These are phyloP conservation scores for Acanthamoeba lenticulata DNA, from an alignment of 208 protist genomes.

Conservation along the genomic window DNA sequence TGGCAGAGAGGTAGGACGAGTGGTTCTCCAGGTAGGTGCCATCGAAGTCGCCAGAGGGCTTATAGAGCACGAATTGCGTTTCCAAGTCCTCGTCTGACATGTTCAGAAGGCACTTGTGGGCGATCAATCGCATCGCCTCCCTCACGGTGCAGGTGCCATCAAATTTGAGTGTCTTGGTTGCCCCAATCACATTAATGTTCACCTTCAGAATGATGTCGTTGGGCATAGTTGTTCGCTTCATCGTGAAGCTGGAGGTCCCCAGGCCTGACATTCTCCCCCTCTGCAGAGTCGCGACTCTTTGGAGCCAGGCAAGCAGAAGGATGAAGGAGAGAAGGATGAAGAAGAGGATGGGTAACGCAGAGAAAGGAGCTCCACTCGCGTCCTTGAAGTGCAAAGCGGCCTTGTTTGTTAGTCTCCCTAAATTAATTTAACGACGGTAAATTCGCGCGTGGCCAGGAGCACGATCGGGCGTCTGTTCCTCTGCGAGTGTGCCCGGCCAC, in stretches of 20 bases:
- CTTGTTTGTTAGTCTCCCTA: too few species aligned
- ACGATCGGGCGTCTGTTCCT: too few species aligned
- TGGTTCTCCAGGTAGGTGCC: not conserved
- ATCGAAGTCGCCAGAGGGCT: not conserved
- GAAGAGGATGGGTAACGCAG: too few species aligned
- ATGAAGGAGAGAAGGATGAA: too few species aligned
- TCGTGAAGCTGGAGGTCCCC: not conserved
- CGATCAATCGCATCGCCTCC: not conserved
- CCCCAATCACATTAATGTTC: not conserved
- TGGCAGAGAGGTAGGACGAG: conserved; percentile 1
- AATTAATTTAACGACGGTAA: too few species aligned
- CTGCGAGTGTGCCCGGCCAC: too few species aligned
- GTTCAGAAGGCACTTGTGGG: not conserved
- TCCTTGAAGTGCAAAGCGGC: too few species aligned
- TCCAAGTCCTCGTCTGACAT: not conserved
- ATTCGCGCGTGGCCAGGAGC: too few species aligned
- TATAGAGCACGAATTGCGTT: not conserved
- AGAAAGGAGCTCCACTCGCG: too few species aligned
- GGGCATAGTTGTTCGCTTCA: not conserved
- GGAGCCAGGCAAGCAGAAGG: too few species aligned
- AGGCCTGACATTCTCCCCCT: not conserved
- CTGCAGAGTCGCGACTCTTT: too few species aligned
- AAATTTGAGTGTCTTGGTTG: not conserved
- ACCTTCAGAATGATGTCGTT: not conserved
- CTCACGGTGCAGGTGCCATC: not conserved